A percentile compares a stretch with the other conserved stretches of the same genome.
Evolutionary conservation across 108 stramenopile genomes (phyloP).

Genomic region (Cyclotella cryptica): DNA sequence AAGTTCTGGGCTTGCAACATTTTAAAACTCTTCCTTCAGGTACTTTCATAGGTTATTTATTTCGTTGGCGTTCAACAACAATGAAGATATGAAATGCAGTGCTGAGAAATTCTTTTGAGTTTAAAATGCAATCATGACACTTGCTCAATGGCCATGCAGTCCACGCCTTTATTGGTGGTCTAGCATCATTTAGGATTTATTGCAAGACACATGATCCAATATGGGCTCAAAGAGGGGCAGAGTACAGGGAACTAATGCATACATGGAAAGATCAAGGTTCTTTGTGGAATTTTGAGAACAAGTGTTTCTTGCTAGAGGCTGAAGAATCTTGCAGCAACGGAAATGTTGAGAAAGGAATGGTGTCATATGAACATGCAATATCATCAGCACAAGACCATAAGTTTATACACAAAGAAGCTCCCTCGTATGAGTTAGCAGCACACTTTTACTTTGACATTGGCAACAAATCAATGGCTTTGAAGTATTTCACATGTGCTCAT

Average conservation of each 20-base stretch:
- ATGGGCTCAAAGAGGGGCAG: slow-evolving; percentile 12
- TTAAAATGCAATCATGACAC: background rate
- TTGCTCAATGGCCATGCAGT: background rate
- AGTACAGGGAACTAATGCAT: slow-evolving; percentile 6
- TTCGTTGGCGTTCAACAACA: background rate
- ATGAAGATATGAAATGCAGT: slow-evolving; percentile 5
- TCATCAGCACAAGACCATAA: slow-evolving; percentile 6
- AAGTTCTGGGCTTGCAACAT: background rate
- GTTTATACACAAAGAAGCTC: slow-evolving; percentile 23
- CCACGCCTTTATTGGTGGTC: slow-evolving; percentile 8
- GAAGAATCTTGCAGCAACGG: slow-evolving; percentile 22
- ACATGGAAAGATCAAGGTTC: slow-evolving; percentile 22
- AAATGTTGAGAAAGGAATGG: background rate
- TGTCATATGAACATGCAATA: slow-evolving; percentile 23
- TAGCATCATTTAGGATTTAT: slow-evolving; percentile 20
- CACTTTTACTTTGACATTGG: slow-evolving; percentile 4
- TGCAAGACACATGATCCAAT: slow-evolving; percentile 2
- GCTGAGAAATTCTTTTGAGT: background rate
- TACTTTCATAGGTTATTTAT: background rate
- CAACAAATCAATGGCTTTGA: background rate
- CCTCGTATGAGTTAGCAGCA: slow-evolving; percentile 21
- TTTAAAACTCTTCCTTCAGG: background rate
- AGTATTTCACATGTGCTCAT: slow-evolving; percentile 33
- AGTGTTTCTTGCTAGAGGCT: slow-evolving; percentile 19
- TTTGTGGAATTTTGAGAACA: slow-evolving; percentile 35